Evolutionary conservation across 23 red algal genomes (phyloP).

Genomic region (Agarophyton chilense): DNA sequence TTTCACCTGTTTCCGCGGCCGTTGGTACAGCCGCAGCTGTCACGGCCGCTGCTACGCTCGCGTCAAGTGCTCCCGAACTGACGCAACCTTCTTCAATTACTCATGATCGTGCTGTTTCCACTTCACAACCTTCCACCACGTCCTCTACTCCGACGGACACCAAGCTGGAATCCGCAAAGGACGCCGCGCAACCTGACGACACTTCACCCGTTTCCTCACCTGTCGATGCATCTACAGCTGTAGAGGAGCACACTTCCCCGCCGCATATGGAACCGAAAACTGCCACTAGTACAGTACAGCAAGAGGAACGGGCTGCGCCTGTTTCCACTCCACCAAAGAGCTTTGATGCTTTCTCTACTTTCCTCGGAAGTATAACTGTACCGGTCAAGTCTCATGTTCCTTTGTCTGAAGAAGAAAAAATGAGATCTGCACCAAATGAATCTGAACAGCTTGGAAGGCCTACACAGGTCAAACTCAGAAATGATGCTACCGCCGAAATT

Average conservation of each 20-base stretch:
- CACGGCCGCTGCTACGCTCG: neutral
- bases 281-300: neutral
- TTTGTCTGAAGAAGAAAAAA: neutral
- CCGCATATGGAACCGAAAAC: neutral
- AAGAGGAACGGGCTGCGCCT: neutral
- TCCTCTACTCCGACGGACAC: neutral
- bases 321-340: neutral
- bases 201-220: neutral
- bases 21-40: neutral
- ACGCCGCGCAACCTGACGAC: neutral
- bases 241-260: neutral
- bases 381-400: conserved; percentile 40
- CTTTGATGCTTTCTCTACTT: conserved; percentile 29
- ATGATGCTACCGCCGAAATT: conserved; percentile 39
- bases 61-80: neutral
- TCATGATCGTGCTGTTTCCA: neutral
- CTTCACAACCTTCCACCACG: neutral
- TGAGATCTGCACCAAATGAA: neutral
- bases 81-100: neutral
- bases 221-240: neutral
- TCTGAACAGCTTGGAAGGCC: neutral
- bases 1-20: neutral
- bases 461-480: conserved; percentile 2
- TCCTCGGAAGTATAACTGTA: conserved; percentile 38
- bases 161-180: neutral